Percentiles rank a stretch among this genome's conserved stretches.
phyloP scores from a whole-genome alignment of 768 basidiomycete species.

The Tubosaeta brunneosetosa region DNA sequence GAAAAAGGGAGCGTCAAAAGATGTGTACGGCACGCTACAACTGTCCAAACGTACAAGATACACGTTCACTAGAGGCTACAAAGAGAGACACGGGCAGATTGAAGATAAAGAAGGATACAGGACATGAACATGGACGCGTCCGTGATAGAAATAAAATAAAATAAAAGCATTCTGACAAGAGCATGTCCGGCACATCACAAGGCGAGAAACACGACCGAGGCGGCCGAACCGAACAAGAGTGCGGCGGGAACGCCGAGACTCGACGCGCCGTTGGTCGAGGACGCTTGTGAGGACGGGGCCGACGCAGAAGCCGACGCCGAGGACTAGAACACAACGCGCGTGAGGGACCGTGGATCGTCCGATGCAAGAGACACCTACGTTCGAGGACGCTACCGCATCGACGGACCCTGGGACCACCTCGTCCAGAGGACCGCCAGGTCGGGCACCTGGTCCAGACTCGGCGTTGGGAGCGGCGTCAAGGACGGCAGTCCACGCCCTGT shows the following conservation, averaged over 20 bases:
- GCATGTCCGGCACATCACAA: neutral
- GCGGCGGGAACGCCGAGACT: conserved; percentile 3
- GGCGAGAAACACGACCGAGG: neutral
- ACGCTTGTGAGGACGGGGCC: neutral
- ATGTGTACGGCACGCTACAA: neutral
- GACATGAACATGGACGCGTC: neutral
- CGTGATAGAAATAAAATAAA: neutral
- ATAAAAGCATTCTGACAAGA: neutral
- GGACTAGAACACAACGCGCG: neutral
- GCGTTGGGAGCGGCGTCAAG: neutral
- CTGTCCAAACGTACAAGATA: neutral
- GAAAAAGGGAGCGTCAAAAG: neutral
- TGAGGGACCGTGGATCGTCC: neutral
- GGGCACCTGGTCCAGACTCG: neutral
- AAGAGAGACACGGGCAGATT: too few species aligned
- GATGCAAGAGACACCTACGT: too few species aligned
- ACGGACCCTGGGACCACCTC: neutral
- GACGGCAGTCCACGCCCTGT: neutral
- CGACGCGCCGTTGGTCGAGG: conserved; percentile 11
- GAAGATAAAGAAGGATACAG: neutral
- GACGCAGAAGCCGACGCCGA: neutral
- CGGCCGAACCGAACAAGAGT: neutral
- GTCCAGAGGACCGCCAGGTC: neutral
- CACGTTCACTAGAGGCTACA: neutral
- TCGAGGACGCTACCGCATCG: neutral